Evolutionary conservation across 2,329 filamentous ascomycete species (phyloP), one percentile per base, ranked within the genome.

Genomic region (Trichoderma koningii): DNA sequence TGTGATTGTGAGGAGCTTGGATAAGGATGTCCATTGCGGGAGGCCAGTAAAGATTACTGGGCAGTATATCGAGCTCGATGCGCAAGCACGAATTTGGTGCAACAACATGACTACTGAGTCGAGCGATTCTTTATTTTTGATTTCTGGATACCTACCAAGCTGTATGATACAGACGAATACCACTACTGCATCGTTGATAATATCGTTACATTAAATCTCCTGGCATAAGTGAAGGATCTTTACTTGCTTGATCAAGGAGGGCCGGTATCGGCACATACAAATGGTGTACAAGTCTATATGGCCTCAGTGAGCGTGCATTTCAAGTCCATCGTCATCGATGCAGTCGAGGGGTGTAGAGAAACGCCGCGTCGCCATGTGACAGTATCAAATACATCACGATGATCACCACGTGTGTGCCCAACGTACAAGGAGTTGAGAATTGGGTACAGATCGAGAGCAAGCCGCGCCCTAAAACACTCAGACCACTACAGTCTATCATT

Each of bases 291-390:
- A 14, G 34, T 38, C 12, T 38, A 12, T 41, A 10, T 21, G 30
- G 41, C 38, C 30, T 42, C 41, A 28, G 19, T 34, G 47, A 45
- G 17, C 30, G 19, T 28, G 15, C 48, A 30, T 21, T 44, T 45
- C 23, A 23, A 38, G 3, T 53, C 34, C 47, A 53, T 51, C 47
- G 23, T n/a, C 48, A 53, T 53, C 19, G 21, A 34, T 38, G 59
- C 23, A 52, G 57, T 34, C 48, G 59, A 44, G 57, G 47, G 6
- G 7, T 12, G 38, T 23, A 34, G 38, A 21, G n/a, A 34, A 45
- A 23, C 34, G 26, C 28, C 23, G 17, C 45, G 26, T 42, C 19
- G 30, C 59, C 48, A 62, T 62, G 59, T 62, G 59, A 62, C 59
- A 21, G 30, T 34, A 21, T 50, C 19, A 42, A 41, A 19, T 44